phyloP scores from a whole-genome alignment of 2,329 filamentous ascomycete species.

The Nigrospora sphaerica region DNA sequence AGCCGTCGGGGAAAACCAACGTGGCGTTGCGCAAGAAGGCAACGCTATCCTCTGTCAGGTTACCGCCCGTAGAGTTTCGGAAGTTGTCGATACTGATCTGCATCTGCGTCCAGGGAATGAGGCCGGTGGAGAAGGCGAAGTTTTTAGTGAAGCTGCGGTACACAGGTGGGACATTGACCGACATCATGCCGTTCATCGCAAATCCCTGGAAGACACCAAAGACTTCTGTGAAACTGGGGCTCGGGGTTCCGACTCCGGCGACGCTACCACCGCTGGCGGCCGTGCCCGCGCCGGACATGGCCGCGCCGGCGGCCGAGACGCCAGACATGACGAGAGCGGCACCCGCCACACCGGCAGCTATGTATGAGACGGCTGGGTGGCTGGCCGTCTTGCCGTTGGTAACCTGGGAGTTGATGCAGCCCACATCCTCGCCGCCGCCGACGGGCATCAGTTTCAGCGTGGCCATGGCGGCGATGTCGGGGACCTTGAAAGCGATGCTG shows the following conservation, averaged over 20 bases:
- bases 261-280: conserved; percentile 45
- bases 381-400: conserved; percentile 80
- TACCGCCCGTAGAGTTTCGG: conserved; percentile 72
- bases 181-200: conserved; percentile 94
- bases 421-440: conserved; percentile 56
- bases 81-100: conserved; percentile 81
- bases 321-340: conserved; percentile 71
- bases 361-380: conserved; percentile 71
- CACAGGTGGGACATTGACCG: conserved; percentile 76
- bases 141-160: conserved; percentile 89
- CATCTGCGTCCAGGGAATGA: conserved; percentile 76
- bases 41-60: conserved; percentile 75
- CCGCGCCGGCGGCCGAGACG: conserved; percentile 59
- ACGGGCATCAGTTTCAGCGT: conserved; percentile 65
- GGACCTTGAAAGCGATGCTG: conserved; percentile 80
- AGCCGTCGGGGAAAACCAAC: conserved; percentile 60
- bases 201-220: conserved; percentile 89
- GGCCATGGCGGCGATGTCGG: conserved; percentile 82
- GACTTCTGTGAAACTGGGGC: conserved; percentile 79
- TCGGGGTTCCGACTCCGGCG: conserved; percentile 57
- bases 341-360: conserved; percentile 79
- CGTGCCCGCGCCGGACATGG: conserved; percentile 46
- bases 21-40: conserved; percentile 68
- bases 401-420: conserved; percentile 76
- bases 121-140: conserved; percentile 83